Evolutionary conservation across 768 basidiomycete genomes (phyloP), one percentile per base, ranked within the genome.

Genomic region (Boletus insuetus): DNA sequence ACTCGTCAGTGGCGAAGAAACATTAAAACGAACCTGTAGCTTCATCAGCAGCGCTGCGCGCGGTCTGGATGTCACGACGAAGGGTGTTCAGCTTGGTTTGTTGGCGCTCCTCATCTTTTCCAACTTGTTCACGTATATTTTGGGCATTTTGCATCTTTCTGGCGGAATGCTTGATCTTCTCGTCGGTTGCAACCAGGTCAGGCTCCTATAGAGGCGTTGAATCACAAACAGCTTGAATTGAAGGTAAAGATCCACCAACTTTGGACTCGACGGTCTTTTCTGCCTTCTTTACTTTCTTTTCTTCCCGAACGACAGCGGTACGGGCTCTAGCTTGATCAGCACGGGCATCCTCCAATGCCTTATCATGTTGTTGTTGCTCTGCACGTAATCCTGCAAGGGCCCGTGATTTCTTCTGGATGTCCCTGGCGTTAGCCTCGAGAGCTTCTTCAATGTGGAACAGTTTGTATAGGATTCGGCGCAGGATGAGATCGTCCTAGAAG

Each of bases 261-360:
- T 91, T 92, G 16, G 79, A 83, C 55, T 98, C 96, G 10, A 95
- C 71, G 0, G 84, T 77, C 70, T 95, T 98, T 72, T 98, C 95
- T 1, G 87, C 87, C 69, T 88, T 91, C 75, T 97, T 97, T 54
- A 96, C 86, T 43, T 74, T 82, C 73, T 87, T 88, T 73, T 99
- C 94, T 60, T 88, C 86, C 73, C 89, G 89, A 75, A 87, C 82
- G 0, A 94, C 87, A 6, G 77, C 74, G 10, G 85, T 81, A 17
- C 91, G 80, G 8, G 86, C 85, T 68, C 82, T 86, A 3, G 91
- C 92, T 65, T 96, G 92, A 31, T 86, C 86, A 41, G 86, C 80
- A 22, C 92, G 82, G 0, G 89, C 91, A 6, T 76, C 75, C 19
- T 89, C 86, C 1, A 96, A 75, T 8, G 78, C 85, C 57, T 83